phyloP scores from a whole-genome alignment of 225 moss, liverwort and hornwort species.

The Antitrichia curtipendula region DNA sequence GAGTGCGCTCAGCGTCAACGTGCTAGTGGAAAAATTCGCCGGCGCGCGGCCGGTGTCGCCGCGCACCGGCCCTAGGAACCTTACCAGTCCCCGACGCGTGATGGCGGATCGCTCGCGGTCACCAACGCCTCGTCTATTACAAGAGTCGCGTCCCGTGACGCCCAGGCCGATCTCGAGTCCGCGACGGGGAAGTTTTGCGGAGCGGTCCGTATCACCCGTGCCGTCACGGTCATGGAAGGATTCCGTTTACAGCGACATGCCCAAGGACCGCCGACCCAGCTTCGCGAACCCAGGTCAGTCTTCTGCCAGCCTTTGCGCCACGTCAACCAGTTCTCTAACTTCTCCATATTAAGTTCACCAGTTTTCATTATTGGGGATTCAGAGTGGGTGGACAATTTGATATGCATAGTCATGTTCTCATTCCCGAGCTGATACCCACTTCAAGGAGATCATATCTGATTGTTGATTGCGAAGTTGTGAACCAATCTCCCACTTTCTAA shows the following conservation, averaged over 20 bases:
- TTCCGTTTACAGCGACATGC: background rate
- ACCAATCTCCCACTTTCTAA: background rate
- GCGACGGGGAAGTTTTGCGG: background rate
- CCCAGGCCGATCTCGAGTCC: background rate
- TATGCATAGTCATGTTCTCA: background rate
- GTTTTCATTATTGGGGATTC: background rate
- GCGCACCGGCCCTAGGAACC: background rate
- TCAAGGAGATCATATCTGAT: background rate
- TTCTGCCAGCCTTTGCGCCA: background rate
- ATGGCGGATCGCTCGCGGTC: conserved; percentile 21
- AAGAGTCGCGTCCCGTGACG: background rate
- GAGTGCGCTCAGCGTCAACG: conserved; percentile 7
- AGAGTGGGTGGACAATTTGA: background rate
- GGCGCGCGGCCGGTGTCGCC: background rate
- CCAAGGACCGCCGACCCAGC: conserved; percentile 8
- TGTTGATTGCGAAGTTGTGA: background rate
- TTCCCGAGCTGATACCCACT: background rate
- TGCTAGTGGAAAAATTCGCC: conserved; percentile 11
- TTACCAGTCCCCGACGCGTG: conserved; percentile 5
- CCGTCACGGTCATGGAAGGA: conserved; percentile 17
- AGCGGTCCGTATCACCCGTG: conserved; percentile 11
- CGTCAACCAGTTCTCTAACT: background rate
- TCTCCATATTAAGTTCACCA: background rate
- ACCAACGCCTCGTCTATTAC: background rate
- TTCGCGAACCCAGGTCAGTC: background rate